These are phyloP conservation scores for Ceratocystis cacaofunesta DNA, from an alignment of 2,329 filamentous ascomycete genomes.

Conservation along the genomic window DNA sequence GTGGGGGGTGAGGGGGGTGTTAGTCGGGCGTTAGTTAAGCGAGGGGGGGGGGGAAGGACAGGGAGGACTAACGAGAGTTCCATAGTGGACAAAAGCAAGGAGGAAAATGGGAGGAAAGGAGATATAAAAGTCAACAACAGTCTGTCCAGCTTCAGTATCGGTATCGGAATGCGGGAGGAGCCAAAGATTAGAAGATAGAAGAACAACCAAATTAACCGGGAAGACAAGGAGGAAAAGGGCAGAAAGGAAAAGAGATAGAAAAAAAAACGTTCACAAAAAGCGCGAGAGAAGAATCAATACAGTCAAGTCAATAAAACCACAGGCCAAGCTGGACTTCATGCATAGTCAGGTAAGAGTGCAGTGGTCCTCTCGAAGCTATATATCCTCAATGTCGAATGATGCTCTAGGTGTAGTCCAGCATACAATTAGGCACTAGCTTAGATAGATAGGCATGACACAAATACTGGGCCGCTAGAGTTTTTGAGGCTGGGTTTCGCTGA, in stretches of 20 bases:
- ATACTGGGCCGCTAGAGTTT: not conserved
- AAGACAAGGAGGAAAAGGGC: not conserved
- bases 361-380: not conserved
- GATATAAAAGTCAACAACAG: not conserved
- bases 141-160: no score
- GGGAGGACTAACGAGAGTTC: constrained; percentile 5
- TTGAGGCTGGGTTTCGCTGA: no score
- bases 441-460: not conserved
- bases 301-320: not conserved
- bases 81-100: not conserved
- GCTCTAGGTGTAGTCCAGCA: not conserved
- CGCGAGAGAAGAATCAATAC: not conserved
- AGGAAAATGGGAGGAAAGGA: not conserved
- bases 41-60: no score
- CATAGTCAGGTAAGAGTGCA: not conserved
- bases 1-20: not conserved
- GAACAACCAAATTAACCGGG: no score
- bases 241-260: not conserved
- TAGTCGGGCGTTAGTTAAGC: not conserved
- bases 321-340: not conserved
- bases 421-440: not conserved
- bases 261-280: not conserved
- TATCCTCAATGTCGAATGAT: not conserved
- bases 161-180: no score
- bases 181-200: no score